Evolutionary conservation across 2,329 filamentous ascomycete species (phyloP).

Genomic region (Cordyceps fumosorosea): DNA sequence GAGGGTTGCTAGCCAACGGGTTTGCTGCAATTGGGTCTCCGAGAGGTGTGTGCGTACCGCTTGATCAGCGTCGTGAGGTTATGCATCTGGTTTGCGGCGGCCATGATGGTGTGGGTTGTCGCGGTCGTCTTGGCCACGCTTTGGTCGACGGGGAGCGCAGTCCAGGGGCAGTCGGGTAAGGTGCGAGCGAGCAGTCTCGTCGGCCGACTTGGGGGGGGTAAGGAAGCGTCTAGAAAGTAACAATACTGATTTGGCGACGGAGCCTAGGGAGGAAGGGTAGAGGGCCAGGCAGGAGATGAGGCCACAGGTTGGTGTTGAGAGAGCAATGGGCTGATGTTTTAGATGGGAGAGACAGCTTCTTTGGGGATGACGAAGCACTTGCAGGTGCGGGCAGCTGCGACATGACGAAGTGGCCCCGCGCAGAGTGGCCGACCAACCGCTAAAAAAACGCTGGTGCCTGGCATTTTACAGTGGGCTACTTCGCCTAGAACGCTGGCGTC

Average conservation of each 20-base stretch:
- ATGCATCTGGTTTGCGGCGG: constrained; percentile 79
- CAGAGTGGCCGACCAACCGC: neutral
- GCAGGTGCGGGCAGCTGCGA: neutral
- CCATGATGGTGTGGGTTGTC: constrained; percentile 44
- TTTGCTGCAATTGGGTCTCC: no score
- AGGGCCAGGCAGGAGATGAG: neutral
- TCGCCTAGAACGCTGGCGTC: no score
- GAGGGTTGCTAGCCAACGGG: neutral
- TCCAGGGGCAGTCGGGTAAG: neutral
- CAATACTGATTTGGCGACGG: neutral
- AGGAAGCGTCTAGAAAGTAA: neutral
- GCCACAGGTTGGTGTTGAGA: neutral
- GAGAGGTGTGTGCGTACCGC: constrained; percentile 51
- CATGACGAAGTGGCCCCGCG: neutral
- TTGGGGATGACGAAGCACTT: neutral
- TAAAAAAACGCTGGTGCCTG: neutral
- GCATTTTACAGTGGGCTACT: neutral
- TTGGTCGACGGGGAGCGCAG: neutral
- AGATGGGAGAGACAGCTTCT: neutral
- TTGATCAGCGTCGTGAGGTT: constrained; percentile 97
- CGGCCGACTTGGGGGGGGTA: neutral
- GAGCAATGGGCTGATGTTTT: neutral
- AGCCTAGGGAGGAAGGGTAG: neutral
- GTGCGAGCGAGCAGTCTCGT: neutral
- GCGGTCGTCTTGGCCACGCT: neutral